Percentiles rank a stretch among this genome's conserved stretches.
phyloP scores from a whole-genome alignment of 495 filamentous ascomycete species.

The Letharia lupina region DNA sequence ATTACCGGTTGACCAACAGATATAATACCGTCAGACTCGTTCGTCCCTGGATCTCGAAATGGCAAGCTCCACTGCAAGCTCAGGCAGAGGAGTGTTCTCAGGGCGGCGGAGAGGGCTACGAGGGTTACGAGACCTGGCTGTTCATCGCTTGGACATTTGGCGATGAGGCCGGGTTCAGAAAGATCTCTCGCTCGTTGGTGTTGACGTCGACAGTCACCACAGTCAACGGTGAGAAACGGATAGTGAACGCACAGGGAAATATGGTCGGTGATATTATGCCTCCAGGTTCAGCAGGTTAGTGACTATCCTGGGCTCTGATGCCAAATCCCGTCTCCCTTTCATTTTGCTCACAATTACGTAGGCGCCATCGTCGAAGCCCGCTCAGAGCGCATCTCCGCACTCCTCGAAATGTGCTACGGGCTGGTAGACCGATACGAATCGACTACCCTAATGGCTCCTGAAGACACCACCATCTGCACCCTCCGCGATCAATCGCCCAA shows the following conservation, averaged over 20 bases:
- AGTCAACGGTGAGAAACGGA: background rate
- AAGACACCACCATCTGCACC: background rate
- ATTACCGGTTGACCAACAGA: background rate
- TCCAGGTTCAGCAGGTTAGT: background rate
- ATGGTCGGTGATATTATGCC: background rate
- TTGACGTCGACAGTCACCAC: background rate
- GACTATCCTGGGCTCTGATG: too few relatives aligned
- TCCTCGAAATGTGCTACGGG: background rate
- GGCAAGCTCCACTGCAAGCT: background rate
- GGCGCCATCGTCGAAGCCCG: background rate
- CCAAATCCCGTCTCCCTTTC: background rate
- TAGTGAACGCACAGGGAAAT: background rate
- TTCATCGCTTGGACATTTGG: conserved; percentile 13
- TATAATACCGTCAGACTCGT: conserved; percentile 4
- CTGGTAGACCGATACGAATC: background rate
- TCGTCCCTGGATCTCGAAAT: background rate
- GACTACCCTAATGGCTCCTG: background rate
- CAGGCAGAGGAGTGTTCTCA: background rate
- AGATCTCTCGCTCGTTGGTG: background rate
- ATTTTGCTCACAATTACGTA: background rate
- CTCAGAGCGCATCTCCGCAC: background rate
- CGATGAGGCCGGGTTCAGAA: background rate
- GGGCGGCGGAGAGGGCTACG: background rate
- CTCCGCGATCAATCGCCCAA: accelerated
- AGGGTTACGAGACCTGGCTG: background rate